Percentiles rank a stretch among this genome's conserved stretches.
Evolutionary conservation across 257 asterid species (phyloP).

Genomic region (Anisodus acutangulus): DNA sequence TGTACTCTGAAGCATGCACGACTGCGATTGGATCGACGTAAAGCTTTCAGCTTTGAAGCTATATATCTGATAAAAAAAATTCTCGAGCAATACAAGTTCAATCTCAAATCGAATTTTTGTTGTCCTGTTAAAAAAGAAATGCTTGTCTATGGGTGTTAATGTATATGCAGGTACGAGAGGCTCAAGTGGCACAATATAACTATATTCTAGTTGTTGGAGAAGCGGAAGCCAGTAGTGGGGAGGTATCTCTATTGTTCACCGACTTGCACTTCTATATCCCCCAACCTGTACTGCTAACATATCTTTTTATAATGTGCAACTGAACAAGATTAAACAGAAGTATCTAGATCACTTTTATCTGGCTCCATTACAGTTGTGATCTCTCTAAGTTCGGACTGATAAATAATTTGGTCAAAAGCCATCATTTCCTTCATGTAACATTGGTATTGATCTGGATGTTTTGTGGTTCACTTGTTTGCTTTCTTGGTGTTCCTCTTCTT

Average conservation of each 20-base stretch:
- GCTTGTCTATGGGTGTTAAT: background rate
- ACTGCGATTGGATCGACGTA: background rate
- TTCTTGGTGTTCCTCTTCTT: background rate
- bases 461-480: background rate
- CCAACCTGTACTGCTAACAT: no score
- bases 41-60: background rate
- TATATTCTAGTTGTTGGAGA: conserved; percentile 96
- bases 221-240: conserved; percentile 73
- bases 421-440: background rate
- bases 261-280: background rate
- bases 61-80: background rate
- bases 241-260: conserved; percentile 5
- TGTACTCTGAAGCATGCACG: background rate
- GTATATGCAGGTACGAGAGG: conserved; percentile 81
- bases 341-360: background rate
- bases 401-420: background rate
- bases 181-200: conserved; percentile 93
- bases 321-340: conserved; percentile 24
- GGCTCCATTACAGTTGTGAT: conserved; percentile 47
- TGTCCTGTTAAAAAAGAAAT: conserved; percentile 23
- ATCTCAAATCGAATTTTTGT: background rate
- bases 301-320: background rate
- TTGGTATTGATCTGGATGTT: background rate
- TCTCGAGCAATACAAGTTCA: background rate
- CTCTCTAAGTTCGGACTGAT: conserved; percentile 7